Conservation (phyloP, 2,329 filamentous ascomycete genomes). For the Fusarium sororula region DNA sequence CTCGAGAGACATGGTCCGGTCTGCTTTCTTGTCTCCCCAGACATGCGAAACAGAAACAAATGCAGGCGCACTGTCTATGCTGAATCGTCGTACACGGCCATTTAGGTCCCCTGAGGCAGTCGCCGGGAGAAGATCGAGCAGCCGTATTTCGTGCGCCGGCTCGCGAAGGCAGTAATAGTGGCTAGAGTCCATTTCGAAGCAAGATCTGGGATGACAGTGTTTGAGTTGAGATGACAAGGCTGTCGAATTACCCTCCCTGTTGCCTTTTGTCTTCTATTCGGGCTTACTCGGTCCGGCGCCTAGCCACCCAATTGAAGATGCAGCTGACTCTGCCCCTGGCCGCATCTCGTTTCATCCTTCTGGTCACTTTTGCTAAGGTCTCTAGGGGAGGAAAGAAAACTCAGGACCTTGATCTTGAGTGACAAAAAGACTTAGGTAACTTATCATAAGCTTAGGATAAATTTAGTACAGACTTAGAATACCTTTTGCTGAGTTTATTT, state of each 20-base stretch:
- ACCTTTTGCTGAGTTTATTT: no score
- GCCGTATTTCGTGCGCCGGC: background rate
- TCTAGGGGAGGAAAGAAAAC: no score
- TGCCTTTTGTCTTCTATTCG: background rate
- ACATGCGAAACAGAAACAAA: background rate
- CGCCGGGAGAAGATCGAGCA: background rate
- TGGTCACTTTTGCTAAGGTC: no score
- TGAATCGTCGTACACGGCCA: background rate
- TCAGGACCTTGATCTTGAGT: no score
- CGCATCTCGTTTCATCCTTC: no score
- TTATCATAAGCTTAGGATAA: no score
- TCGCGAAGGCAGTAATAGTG: background rate
- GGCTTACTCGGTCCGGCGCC: background rate
- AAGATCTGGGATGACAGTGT: background rate
- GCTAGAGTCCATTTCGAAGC: background rate
- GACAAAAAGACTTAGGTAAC: no score
- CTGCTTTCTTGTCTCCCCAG: background rate
- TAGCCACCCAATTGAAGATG: background rate
- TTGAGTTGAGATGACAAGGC: background rate
- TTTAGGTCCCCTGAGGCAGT: background rate
- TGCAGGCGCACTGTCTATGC: background rate
- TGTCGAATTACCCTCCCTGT: fast-evolving
- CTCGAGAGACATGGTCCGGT: background rate
- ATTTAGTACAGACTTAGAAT: no score
- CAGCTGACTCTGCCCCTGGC: background rate